Percentiles rank a stretch among this genome's conserved stretches.
phyloP scores from a whole-genome alignment of 108 stramenopile genomes.

The Chaetoceros muelleri region DNA sequence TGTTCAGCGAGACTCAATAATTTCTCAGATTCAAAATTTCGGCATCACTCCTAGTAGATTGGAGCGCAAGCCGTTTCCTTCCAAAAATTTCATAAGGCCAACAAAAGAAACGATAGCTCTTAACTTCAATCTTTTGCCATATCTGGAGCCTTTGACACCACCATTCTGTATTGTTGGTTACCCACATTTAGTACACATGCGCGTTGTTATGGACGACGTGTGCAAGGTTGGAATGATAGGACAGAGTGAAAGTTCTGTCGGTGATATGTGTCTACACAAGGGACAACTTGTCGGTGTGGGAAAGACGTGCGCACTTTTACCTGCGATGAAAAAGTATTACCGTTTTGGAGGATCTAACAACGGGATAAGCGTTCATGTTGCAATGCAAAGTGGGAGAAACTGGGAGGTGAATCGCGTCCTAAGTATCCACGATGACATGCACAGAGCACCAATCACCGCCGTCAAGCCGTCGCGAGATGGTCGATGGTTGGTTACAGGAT shows the following conservation, averaged over 20 bases:
- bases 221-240: slow-evolving; percentile 62
- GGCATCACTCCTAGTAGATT: slow-evolving; percentile 94
- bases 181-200: slow-evolving; percentile 61
- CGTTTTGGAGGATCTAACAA: slow-evolving; percentile 71
- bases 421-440: slow-evolving; percentile 88
- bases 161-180: slow-evolving; percentile 95
- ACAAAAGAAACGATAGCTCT: slow-evolving; percentile 52
- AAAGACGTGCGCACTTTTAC: slow-evolving; percentile 55
- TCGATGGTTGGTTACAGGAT: slow-evolving; percentile 77
- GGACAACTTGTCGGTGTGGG: slow-evolving; percentile 77
- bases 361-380: slow-evolving; percentile 77
- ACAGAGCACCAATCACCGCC: slow-evolving; percentile 67
- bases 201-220: slow-evolving; percentile 35
- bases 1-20: slow-evolving; percentile 82
- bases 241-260: slow-evolving; percentile 63
- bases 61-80: slow-evolving; percentile 67
- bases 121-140: slow-evolving; percentile 77
- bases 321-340: slow-evolving; percentile 62
- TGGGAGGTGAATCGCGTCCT: slow-evolving; percentile 77
- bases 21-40: slow-evolving; percentile 96
- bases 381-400: slow-evolving; percentile 43
- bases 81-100: slow-evolving; percentile 28
- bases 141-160: slow-evolving; percentile 74
- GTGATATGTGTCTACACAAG: slow-evolving; percentile 73
- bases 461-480: slow-evolving; percentile 70